Percentiles rank a stretch among this genome's conserved stretches.
Evolutionary conservation across 176 grass and related monocot species (phyloP).

Genomic region (Rhynchospora breviuscula): DNA sequence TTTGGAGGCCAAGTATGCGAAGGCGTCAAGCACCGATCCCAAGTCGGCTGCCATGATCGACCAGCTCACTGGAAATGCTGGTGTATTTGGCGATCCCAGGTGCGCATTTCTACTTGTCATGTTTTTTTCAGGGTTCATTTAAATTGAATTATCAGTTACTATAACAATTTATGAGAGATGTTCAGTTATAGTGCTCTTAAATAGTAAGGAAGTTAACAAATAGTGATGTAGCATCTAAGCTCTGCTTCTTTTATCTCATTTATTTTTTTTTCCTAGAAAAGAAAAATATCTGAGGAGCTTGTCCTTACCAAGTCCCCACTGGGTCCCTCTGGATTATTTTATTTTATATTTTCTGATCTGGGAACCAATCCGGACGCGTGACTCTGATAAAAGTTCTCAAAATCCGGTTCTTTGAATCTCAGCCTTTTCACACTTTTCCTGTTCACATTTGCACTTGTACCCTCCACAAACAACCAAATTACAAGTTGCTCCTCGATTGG

Average conservation of each 20-base stretch:
- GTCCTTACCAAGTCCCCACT: not conserved
- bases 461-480: not conserved
- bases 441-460: not conserved
- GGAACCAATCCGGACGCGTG: slow-evolving; percentile 4
- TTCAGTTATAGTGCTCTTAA: not conserved
- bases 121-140: not conserved
- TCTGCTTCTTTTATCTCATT: not conserved
- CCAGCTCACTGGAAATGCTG: slow-evolving; percentile 70
- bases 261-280: not conserved
- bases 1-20: slow-evolving; percentile 52
- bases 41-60: slow-evolving; percentile 68
- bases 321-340: not conserved
- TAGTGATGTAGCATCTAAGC: no score
- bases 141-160: not conserved
- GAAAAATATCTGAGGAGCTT: not conserved
- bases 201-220: no score
- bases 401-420: slow-evolving; percentile 5
- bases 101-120: not conserved
- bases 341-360: not conserved
- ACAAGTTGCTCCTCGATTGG: not conserved
- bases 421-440: not conserved
- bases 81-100: slow-evolving; percentile 85
- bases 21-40: slow-evolving; percentile 59
- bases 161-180: not conserved
- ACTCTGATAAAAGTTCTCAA: slow-evolving; percentile 16